Evolutionary conservation across 2,329 filamentous ascomycete species (phyloP).

Genomic region (Aspergillus oerlinghausenensis): DNA sequence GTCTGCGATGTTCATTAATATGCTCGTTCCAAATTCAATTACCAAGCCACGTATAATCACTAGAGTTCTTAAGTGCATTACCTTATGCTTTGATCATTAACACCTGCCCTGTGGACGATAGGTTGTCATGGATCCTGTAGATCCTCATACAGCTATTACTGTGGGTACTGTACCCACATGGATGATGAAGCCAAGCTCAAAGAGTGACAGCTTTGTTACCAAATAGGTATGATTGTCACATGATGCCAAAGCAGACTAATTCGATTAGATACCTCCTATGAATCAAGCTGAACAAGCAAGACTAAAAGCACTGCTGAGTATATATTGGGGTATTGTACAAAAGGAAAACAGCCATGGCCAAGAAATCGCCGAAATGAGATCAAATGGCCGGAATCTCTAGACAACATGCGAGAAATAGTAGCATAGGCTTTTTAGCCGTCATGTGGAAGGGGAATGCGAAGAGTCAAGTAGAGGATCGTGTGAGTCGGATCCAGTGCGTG

Average conservation of each 20-base stretch:
- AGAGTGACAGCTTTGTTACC: background rate
- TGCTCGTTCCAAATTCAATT: background rate
- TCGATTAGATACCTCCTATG: background rate
- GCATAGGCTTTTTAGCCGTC: background rate
- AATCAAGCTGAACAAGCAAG: background rate
- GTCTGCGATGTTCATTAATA: background rate
- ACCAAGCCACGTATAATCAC: background rate
- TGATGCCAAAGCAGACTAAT: background rate
- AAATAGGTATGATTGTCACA: background rate
- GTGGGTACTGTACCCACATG: background rate
- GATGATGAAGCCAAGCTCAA: background rate
- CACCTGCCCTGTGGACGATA: background rate
- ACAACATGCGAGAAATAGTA: background rate
- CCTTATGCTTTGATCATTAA: background rate
- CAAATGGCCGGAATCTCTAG: background rate
- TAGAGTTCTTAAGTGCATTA: background rate
- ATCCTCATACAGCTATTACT: background rate
- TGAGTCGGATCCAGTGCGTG: background rate
- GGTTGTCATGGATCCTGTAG: background rate
- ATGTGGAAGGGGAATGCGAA: background rate
- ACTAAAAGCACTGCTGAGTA: background rate
- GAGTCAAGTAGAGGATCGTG: constrained; percentile 12
- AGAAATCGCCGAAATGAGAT: background rate
- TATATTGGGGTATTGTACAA: background rate
- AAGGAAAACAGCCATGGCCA: background rate